phyloP scores from a whole-genome alignment of 495 filamentous ascomycete species.

The Penicillium ucsense region DNA sequence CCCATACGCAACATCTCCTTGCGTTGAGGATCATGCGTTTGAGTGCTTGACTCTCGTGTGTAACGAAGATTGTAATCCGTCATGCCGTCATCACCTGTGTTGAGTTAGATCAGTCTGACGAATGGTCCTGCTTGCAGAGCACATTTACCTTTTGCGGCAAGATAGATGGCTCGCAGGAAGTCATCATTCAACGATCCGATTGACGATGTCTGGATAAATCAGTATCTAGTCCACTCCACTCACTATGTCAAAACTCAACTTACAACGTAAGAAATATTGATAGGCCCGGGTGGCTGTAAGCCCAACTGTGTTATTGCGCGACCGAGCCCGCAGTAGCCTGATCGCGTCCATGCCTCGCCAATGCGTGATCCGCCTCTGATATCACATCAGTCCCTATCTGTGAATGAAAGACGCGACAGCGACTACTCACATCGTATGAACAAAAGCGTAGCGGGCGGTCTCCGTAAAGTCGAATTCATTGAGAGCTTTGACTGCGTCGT shows the following conservation, averaged over 20 bases:
- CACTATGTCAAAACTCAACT: slow-evolving; percentile 1
- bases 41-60: slow-evolving; percentile 15
- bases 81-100: slow-evolving; percentile 48
- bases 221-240: too few relatives aligned
- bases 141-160: slow-evolving; percentile 58
- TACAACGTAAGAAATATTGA: slow-evolving; percentile 55
- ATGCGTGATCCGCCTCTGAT: slow-evolving; percentile 43
- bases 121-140: neutral
- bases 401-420: neutral
- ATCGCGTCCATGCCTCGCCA: slow-evolving; percentile 46
- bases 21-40: slow-evolving; percentile 6
- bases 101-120: neutral
- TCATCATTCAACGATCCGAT: slow-evolving; percentile 62
- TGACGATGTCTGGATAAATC: slow-evolving; percentile 53
- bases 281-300: slow-evolving; percentile 31
- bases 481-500: slow-evolving; percentile 48
- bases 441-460: slow-evolving; percentile 61
- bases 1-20: slow-evolving; percentile 12
- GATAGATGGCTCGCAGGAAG: slow-evolving; percentile 62
- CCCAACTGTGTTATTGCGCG: slow-evolving; percentile 49
- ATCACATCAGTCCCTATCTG: neutral
- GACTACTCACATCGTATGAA: slow-evolving; percentile 57
- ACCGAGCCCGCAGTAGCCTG: slow-evolving; percentile 61
- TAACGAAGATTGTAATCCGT: slow-evolving; percentile 45
- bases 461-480: slow-evolving; percentile 65